Evolutionary conservation across 176 grass and related monocot species (phyloP).

Genomic region (Olyra latifolia): DNA sequence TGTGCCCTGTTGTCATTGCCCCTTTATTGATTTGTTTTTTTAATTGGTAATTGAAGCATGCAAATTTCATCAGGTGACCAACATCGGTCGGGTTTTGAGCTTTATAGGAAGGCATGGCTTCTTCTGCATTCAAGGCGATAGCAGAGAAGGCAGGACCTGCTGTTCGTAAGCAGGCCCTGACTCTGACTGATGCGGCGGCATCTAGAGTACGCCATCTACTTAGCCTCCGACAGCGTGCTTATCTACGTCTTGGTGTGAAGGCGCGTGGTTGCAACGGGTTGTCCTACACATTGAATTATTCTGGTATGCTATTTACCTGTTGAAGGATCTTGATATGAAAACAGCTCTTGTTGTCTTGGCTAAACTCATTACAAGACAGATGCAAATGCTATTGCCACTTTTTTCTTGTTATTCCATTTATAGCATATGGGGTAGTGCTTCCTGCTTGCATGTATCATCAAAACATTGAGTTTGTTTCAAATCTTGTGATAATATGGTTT

Average conservation of each 20-base stretch:
- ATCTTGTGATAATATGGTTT: background rate
- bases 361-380: background rate
- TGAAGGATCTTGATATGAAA: background rate
- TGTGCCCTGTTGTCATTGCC: background rate
- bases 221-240: slow-evolving; percentile 45
- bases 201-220: slow-evolving; percentile 48
- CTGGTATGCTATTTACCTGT: slow-evolving; percentile 27
- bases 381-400: background rate
- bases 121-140: slow-evolving; percentile 49
- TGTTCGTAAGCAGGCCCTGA: slow-evolving; percentile 54
- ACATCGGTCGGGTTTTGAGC: background rate
- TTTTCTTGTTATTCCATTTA: background rate
- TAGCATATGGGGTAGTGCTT: background rate
- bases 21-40: background rate
- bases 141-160: slow-evolving; percentile 41
- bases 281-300: slow-evolving; percentile 70
- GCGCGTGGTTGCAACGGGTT: slow-evolving; percentile 69
- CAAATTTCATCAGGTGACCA: background rate
- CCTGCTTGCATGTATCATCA: background rate
- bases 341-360: background rate
- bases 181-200: slow-evolving; percentile 46
- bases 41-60: background rate
- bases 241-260: slow-evolving; percentile 62
- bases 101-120: slow-evolving; percentile 19
- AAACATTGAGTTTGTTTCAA: background rate